Base-by-base conservation (phyloP, 495 filamentous ascomycete species). In the Articulospora tetracladia region DNA sequence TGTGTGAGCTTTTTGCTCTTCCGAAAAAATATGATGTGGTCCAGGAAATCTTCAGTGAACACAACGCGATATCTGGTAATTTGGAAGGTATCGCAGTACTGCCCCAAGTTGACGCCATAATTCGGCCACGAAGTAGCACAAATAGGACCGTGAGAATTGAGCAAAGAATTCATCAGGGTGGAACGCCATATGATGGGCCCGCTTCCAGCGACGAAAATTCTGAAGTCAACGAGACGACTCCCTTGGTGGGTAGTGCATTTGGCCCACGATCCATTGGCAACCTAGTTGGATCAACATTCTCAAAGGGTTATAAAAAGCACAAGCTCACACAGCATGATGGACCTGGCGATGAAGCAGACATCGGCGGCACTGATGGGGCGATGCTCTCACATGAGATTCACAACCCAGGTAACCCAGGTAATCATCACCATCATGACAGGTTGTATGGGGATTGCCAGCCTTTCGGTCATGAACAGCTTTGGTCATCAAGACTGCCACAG, bases 391-490 rank as follows among this genome's bases (percentile, higher is more conserved):
- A 44, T 32, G 8, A 17, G 6, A n/a, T 6, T n/a, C 13, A 27
- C 2, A 46, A 26, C 7, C 46, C 56, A 19, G 59, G 59, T 27
- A 27, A 49, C 3, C 30, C 30, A 13, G 13, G 13, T 32, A 32
- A 13, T 44, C 39, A 44, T 19, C 39, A 44, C n/a, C 39, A 44
- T n/a, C 32, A 68, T 48, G 70, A 75, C 7, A 68, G 73, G 12
- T 63, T 66, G 20, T 69, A 74, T 32, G 51, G 71, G 26, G 63
- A 76, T 27, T 60, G 72, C 11, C 74, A 77, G 15, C 79, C 89
- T 4, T 96, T 88, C 63, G 83, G 82, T n/a, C 74, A 81, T 48
- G 93, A 98, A 67, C 94, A 98, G 68, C 67, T 79, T 3, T 98
- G 94, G 94, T 93, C 89, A 61, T 82, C 79, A 24, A 77, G 80